Evolutionary conservation across 352 stramenopile species (phyloP), one percentile per base, ranked within the genome.

Genomic region (Thalassiosira exigua): DNA sequence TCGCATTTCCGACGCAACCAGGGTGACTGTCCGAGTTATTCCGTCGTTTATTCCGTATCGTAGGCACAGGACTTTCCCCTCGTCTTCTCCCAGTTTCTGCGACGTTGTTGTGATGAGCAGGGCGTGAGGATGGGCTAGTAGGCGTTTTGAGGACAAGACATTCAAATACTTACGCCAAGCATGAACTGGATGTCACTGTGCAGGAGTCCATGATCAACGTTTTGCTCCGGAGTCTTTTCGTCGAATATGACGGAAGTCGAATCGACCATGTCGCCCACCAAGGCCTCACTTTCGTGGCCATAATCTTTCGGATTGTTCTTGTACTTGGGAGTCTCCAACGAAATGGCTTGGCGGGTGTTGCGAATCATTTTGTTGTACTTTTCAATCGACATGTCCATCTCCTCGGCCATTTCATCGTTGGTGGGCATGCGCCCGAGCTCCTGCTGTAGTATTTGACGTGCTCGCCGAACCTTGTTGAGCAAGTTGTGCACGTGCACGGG

Each of bases 401-500:
- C 73, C 42, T 86, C 67, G 12, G 87, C 87, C 64, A 95, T 86
- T 74, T 95, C 90, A 66, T 92, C 88, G 52, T 93, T 90, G 0
- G 82, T 92, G 27, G 93, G 93, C 27, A 82, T 42, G 11, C 92
- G 79, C 39, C 89, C 89, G 1, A 94, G 69, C 60, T 94, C 82
- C 46, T 85, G 69, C 32, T 89, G 72, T n/a, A 95, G 69, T 36
- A 80, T 75, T 52, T 72, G 81, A 53, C 80, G 76, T 5, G 91
- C 76, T 72, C 87, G 84, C 48, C 90, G 68, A 22, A 95, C 78
- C 36, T 87, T 89, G 64, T 93, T 92, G 4, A 96, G 77, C 27
- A 95, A 65, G 54, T 96, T 94, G 75, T 96, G 93, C 11, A 96
- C 85, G 74, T 96, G 92, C n/a, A 96, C 89, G 26, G 93, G 93